Base-by-base conservation (phyloP, 2,329 filamentous ascomycete species). In the Aspergillus floridensis region DNA sequence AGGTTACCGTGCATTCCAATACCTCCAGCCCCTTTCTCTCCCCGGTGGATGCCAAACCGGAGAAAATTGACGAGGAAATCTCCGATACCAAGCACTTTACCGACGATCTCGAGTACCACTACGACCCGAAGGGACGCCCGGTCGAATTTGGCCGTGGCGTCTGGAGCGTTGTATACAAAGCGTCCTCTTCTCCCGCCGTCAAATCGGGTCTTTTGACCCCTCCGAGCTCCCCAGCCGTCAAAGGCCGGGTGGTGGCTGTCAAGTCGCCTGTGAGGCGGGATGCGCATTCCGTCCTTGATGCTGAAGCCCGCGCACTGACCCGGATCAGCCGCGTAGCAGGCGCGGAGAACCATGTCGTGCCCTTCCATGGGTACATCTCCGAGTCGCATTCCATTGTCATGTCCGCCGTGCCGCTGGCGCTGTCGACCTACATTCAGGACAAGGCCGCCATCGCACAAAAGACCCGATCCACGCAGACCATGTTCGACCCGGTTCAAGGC, bases 121-220 rank as follows among this genome's bases (percentile, higher is more conserved):
- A 58, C 51, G 71, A 73, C 54, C 46, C 56, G 2, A 59, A 64
- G n/a, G 72, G 71, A 16, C 66, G 65, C 14, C 69, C 66, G 7
- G 53, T 76, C 19, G 73, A 78, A 56, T 80, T 77, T 55, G 80
- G 79, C 24, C 72, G 71, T 41, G 80, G 80, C 24, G 78, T 73
- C 19, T 81, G 79, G 79, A 81, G 79, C 61, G 74, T 73, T 19
- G 80, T 82, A 19, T 80, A 78, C 66, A 77, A 76, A 61, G 80
- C 78, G 11, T 69, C 62, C 5, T 68, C 71, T 12, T 66, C 53
- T 21, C 60, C 64, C 12, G 35, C 63, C 38, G 44, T 59, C n/a
- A 49, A 35, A 12, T 12, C 57, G 29, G 47, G 64, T 32, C 29
- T 57, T 16, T 52, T 68, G 29, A 75, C 72, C 38, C 70, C 73